A percentile compares a stretch with the other conserved stretches of the same genome.
Conservation (phyloP, 2,329 filamentous ascomycete genomes). For the Exophiala mesophila region DNA sequence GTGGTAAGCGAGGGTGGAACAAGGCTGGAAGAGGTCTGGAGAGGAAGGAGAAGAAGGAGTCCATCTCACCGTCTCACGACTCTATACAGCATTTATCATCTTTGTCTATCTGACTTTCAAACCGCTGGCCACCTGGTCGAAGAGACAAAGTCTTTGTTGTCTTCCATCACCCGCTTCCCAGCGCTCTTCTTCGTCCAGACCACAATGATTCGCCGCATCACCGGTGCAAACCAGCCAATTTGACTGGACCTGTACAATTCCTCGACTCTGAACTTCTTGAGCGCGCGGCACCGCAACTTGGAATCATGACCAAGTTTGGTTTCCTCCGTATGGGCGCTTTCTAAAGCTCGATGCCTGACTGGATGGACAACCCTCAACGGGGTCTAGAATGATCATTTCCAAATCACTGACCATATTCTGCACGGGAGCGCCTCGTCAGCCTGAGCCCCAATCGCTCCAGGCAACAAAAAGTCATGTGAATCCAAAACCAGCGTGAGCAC, state of each 20-base stretch:
- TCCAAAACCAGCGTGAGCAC: too few species aligned
- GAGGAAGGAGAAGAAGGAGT: slow-evolving; percentile 4
- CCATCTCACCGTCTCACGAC: too few species aligned
- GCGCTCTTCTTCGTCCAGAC: slow-evolving; percentile 5
- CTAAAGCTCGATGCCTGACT: slow-evolving; percentile 8
- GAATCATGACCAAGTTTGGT: slow-evolving; percentile 4
- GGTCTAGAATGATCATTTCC: not conserved
- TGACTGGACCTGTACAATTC: slow-evolving; percentile 12
- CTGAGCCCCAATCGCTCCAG: slow-evolving; percentile 9
- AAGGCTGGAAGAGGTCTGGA: not conserved
- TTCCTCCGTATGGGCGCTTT: slow-evolving; percentile 11
- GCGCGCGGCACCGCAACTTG: slow-evolving; percentile 16
- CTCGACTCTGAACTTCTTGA: slow-evolving; percentile 8
- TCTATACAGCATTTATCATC: not conserved
- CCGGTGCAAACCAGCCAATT: slow-evolving; percentile 1
- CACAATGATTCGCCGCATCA: slow-evolving; percentile 18
- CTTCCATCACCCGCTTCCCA: slow-evolving; percentile 11
- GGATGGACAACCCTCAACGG: not conserved
- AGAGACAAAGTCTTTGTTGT: slow-evolving; percentile 6
- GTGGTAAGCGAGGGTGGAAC: too few species aligned
- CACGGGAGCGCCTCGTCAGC: slow-evolving; percentile 10
- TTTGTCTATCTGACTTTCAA: slow-evolving; percentile 20
- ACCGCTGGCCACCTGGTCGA: slow-evolving; percentile 24
- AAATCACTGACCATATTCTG: not conserved
- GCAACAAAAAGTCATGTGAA: too few species aligned